Evolutionary conservation across 2,329 filamentous ascomycete species (phyloP), one percentile per base, ranked within the genome.

Genomic region (Aschersonia sp.): DNA sequence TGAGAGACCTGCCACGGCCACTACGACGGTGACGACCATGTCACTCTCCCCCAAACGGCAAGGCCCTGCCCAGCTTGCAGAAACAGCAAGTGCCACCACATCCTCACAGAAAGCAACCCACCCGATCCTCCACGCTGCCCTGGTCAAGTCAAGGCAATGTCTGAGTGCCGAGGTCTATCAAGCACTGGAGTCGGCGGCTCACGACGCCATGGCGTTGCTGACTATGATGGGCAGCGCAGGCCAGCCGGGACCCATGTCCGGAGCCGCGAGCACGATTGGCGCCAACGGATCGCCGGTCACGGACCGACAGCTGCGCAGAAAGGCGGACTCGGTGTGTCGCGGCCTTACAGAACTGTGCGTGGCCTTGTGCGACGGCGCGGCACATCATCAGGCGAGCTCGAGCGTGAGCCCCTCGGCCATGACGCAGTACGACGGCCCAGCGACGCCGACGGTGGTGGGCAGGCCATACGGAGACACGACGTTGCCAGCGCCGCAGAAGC

Each of bases 281-380:
- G 65, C 68, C 35, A 65, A 66, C 46, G 64, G 67, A n/a, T n/a
- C n/a, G 9, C 35, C 43, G n/a, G 71, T 81, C 9, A 82, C 85
- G 1, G 91, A 98, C 61, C 80, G 92, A 46, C 87, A 94, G 60
- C 73, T 95, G 12, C 80, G 89, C 45, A 80, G 91, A 52, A 96
- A 95, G 64, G 87, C 88, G 31, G 91, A 98, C 60, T 89, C 85
- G 59, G 80, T 98, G 60, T 97, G 92, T 62, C 84, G 91, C 47
- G 92, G 85, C 58, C 68, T 98, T 54, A 97, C 91, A 0, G 92
- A 98, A 63, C 73, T 98, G 5, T 95, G 88, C 60, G 77, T 98
- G 48, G 85, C 89, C 1, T 69, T 98, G 47, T 81, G 82, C 31
- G 84, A 79, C 41, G 61, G 60, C 3, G 44, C 45, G 30, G 42